A percentile compares a stretch with the other conserved stretches of the same genome.
Conservation (phyloP, 2,329 filamentous ascomycete species). For the Trichophyton rubrum region DNA sequence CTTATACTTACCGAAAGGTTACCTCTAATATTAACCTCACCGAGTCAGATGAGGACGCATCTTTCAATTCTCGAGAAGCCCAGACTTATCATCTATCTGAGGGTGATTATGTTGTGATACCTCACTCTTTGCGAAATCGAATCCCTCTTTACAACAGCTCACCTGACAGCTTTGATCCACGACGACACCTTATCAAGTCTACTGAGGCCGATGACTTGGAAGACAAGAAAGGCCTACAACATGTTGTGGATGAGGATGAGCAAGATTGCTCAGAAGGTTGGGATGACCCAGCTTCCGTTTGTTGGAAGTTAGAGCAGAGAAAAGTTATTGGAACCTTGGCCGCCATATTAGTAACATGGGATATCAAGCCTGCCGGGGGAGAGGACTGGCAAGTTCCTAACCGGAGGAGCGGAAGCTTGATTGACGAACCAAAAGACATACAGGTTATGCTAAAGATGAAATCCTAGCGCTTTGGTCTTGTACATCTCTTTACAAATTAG, state of each 20-base stretch:
- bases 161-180: slow-evolving; percentile 33
- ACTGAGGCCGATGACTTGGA: slow-evolving; percentile 29
- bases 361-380: slow-evolving; percentile 38
- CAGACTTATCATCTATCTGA: slow-evolving; percentile 30
- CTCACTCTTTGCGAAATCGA: slow-evolving; percentile 34
- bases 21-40: slow-evolving; percentile 27
- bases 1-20: slow-evolving; percentile 32
- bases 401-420: slow-evolving; percentile 36
- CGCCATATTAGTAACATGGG: slow-evolving; percentile 44
- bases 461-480: slow-evolving; percentile 13
- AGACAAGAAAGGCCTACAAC: neutral
- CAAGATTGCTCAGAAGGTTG: neutral
- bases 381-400: slow-evolving; percentile 40
- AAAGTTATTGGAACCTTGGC: slow-evolving; percentile 41
- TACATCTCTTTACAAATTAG: neutral
- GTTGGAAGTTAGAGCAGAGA: slow-evolving; percentile 39
- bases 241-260: neutral
- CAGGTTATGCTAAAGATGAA: slow-evolving; percentile 42
- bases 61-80: slow-evolving; percentile 18
- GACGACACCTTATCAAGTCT: slow-evolving; percentile 38
- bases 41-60: slow-evolving; percentile 30
- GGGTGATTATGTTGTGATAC: slow-evolving; percentile 34
- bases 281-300: slow-evolving; percentile 31
- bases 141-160: slow-evolving; percentile 31
- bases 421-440: slow-evolving; percentile 42